Conservation (phyloP, 768 basidiomycete species). For the Calocybe gangraenosa region DNA sequence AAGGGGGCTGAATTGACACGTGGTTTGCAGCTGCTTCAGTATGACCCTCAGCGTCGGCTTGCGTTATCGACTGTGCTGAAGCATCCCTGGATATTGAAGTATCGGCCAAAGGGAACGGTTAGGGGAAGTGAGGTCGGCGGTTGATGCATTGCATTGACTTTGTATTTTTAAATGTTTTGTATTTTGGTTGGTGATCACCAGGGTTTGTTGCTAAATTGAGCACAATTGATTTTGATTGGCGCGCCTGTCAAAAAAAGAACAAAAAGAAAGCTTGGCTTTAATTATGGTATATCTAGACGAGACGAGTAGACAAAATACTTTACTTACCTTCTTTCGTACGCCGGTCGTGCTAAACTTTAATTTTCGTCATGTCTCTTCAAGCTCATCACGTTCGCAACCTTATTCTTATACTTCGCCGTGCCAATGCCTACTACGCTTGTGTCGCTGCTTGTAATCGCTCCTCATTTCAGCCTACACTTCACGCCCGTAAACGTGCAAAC, state of each 20-base stretch:
- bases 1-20: not conserved
- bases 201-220: too few species aligned
- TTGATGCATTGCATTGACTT: too few species aligned
- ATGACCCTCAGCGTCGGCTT: constrained; percentile 74
- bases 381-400: constrained; percentile 31
- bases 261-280: too few species aligned
- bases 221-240: too few species aligned
- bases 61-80: constrained; percentile 68
- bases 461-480: constrained; percentile 31
- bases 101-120: constrained; percentile 45
- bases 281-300: not conserved
- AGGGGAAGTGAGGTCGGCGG: constrained; percentile 16
- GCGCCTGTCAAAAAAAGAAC: too few species aligned
- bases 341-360: too few species aligned
- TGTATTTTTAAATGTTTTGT: too few species aligned
- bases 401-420: constrained; percentile 32
- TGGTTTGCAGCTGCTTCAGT: constrained; percentile 65
- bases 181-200: too few species aligned
- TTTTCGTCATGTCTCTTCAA: constrained; percentile 18
- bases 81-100: constrained; percentile 85
- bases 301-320: not conserved
- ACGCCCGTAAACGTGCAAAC: constrained; percentile 45
- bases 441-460: constrained; percentile 36
- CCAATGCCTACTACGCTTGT: constrained; percentile 37
- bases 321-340: too few species aligned